phyloP scores from a whole-genome alignment of 2,329 filamentous ascomycete genomes.

The Aspergillus pseudoviridinutans region DNA sequence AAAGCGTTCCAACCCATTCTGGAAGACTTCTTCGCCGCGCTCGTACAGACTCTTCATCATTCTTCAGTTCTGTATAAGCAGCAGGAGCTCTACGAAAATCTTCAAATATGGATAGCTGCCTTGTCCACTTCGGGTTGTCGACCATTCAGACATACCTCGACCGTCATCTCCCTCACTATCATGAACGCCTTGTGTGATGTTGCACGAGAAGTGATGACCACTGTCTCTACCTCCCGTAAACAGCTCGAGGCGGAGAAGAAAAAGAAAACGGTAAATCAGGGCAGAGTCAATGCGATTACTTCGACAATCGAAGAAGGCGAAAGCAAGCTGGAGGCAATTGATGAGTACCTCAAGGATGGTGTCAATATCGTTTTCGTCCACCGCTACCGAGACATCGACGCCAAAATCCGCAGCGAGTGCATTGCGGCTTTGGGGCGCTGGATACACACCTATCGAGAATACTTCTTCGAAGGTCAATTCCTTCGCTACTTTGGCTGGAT shows the following conservation, averaged over 20 bases:
- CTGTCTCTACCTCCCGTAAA: slow-evolving; percentile 70
- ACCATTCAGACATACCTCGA: slow-evolving; percentile 91
- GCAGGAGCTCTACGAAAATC: slow-evolving; percentile 73
- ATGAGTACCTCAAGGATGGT: slow-evolving; percentile 72
- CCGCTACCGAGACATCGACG: slow-evolving; percentile 89
- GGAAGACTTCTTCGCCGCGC: slow-evolving; percentile 70
- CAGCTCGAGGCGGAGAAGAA: slow-evolving; percentile 76
- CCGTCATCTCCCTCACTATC: slow-evolving; percentile 75
- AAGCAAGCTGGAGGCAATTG: slow-evolving; percentile 64
- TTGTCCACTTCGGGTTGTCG: slow-evolving; percentile 86
- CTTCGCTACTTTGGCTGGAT: slow-evolving; percentile 95
- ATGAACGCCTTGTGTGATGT: slow-evolving; percentile 72
- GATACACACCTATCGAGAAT: slow-evolving; percentile 78
- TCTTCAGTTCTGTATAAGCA: slow-evolving; percentile 79
- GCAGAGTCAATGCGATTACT: slow-evolving; percentile 69
- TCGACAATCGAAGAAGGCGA: slow-evolving; percentile 67
- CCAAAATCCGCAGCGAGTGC: slow-evolving; percentile 83
- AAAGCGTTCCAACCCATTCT: slow-evolving; percentile 74
- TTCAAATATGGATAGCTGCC: slow-evolving; percentile 82
- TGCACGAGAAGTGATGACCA: slow-evolving; percentile 65
- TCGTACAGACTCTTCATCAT: slow-evolving; percentile 75
- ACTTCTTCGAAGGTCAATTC: slow-evolving; percentile 87
- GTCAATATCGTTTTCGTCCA: slow-evolving; percentile 94
- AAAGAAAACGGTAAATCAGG: slow-evolving; percentile 69
- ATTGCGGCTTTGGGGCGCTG: slow-evolving; percentile 81